These are phyloP conservation scores for Cruciata laevipes DNA, from an alignment of 257 asterid species.

Conservation along the genomic window DNA sequence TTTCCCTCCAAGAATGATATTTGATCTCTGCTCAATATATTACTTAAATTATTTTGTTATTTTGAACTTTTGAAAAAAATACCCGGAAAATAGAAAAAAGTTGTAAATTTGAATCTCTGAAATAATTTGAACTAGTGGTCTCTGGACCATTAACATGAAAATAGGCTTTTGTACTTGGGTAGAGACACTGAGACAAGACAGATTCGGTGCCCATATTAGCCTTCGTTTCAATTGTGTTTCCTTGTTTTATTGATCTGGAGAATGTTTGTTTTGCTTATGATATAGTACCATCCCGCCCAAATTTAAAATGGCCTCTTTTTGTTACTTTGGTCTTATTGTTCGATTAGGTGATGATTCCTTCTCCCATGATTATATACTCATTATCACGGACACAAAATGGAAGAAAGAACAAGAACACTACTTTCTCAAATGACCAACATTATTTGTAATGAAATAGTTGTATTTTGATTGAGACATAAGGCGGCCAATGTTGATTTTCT, in stretches of 20 bases:
- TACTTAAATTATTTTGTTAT: too few relatives aligned
- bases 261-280: conserved; percentile 16
- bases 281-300: not conserved
- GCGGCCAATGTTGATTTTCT: too few relatives aligned
- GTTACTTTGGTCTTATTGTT: too few relatives aligned
- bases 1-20: not conserved
- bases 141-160: conserved; percentile 15
- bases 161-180: conserved; percentile 1
- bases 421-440: too few relatives aligned
- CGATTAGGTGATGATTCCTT: too few relatives aligned
- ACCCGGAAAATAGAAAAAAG: not conserved
- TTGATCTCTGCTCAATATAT: not conserved
- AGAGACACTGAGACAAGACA: conserved; percentile 22
- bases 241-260: conserved; percentile 14
- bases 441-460: too few relatives aligned
- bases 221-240: not conserved
- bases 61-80: too few relatives aligned
- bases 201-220: conserved; percentile 20
- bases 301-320: not conserved
- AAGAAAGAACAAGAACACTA: too few relatives aligned
- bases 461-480: too few relatives aligned
- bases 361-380: too few relatives aligned
- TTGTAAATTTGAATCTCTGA: not conserved
- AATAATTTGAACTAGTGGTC: not conserved
- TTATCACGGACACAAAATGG: too few relatives aligned